Evolutionary conservation across 1,284 basidiomycete genomes (phyloP), one percentile per base, ranked within the genome.

Genomic region (Exobasidium rhododendri): DNA sequence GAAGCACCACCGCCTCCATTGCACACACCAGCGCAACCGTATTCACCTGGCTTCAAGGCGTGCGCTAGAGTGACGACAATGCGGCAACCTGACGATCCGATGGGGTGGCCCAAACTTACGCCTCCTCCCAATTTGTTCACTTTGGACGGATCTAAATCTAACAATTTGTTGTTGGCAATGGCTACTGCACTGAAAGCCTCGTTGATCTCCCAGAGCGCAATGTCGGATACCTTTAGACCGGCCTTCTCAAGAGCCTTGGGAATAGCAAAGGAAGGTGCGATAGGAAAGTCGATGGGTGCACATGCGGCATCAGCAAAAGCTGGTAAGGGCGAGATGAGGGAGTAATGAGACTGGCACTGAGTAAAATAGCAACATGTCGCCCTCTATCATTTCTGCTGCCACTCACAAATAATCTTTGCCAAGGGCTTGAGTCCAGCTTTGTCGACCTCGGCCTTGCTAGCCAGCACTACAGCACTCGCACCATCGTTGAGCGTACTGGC

Each of bases 271-370:
- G 94, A 90, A 29, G 96, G 96, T 30, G 96, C 96, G 71, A 88
- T 86, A 52, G 94, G 93, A 87, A 99, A 99, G 82, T 98, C 92
- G 73, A 97, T 90, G 43, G 96, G 96, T 31, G 91, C 92, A 73
- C 92, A 88, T 75, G 96, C 96, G 67, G 91, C 92, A 82, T 99
- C 96, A 66, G 96, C 92, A 82, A 91, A 97, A 4, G 92, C 92
- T 96, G 32, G 30, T 28, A 6, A 13, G 29, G 3, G 47, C 2
- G 56, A 14, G 22, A 17, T 14, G 43, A 44, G 22, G 22, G 43
- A n/a, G 43, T 14, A 44, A 44, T 14, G 43, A 14, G 14, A 44
- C 14, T 44, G 14, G 43, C 14, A 14, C n/a, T 44, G 14, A 14
- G 43, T 44, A n/a, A 44, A 14, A 14, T 14, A 14, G 43, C 43